Evolutionary conservation across 176 grass and related monocot genomes (phyloP), one percentile per base, ranked within the genome.

Genomic region (Juncus effusus): DNA sequence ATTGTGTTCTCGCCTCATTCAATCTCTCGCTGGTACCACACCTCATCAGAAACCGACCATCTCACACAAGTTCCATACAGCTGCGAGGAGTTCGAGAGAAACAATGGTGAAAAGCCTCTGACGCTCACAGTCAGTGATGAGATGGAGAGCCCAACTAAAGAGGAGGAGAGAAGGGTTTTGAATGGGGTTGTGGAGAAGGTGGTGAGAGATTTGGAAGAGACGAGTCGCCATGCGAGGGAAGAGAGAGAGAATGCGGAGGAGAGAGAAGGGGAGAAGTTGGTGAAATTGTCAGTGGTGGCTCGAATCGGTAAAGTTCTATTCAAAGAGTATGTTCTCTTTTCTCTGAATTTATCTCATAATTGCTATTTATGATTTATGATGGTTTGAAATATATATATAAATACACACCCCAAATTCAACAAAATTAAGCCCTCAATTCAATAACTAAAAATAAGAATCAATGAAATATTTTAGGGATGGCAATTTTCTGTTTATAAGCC

Each of bases 221-320:
- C 62, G n/a, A 39, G 19, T 9, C 13, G 3, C 41, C 40, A 51
- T 4, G 75, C 68, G 62, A 83, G 49, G 81, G 56, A 65, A 59
- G 61, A 60, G 4, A 2, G 4, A 13, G 67, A 70, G 36, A 14
- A 35, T 36, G 65, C 4, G 10, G 52, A 14, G 10, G 75, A 47
- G 9, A 47, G 44, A 47, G 44, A 47, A 1, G 6, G 44, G 44
- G 4, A 47, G 4, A 9, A 47, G 4, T 47, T 9, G 6, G 42
- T 51, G 44, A 78, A 78, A 62, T 38, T 74, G 12, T n/a, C 16
- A 1, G 51, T 78, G 2, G 55, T 63, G 5, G 69, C 74, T 44
- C 51, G 62, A 28, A 11, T 83, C 10, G 81, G 81, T 7, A 78
- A 78, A 74, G 14, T 83, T 56, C 63, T 74, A 9, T 83, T 78